Percentiles rank a stretch among this genome's conserved stretches.
Evolutionary conservation across 164 flowering plant genomes (phyloP).

Genomic region (Annona squamosa): DNA sequence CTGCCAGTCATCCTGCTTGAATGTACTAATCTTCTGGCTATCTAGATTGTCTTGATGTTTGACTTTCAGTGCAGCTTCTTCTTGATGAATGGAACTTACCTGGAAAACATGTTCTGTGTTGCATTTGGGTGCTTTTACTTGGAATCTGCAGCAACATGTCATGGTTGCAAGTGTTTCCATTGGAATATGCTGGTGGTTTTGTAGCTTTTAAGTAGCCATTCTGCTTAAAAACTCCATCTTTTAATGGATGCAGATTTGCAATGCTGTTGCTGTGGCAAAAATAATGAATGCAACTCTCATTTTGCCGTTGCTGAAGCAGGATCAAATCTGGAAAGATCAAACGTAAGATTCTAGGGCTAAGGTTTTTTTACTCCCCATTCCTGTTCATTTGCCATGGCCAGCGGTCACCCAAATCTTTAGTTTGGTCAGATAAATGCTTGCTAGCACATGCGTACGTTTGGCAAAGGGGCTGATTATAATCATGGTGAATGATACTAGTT

Average conservation of each 20-base stretch:
- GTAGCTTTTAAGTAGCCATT: no score
- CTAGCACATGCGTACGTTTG: not conserved
- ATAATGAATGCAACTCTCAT: conserved; percentile 98
- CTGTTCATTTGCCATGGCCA: not conserved
- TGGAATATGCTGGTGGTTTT: not conserved
- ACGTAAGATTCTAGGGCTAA: conserved; percentile 52
- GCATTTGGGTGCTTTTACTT: not conserved
- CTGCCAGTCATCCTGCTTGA: not conserved
- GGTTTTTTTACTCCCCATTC: not conserved
- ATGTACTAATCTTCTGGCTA: not conserved
- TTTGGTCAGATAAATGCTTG: not conserved
- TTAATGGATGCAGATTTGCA: conserved; percentile 65
- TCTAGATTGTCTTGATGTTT: not conserved
- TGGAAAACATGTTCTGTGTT: not conserved
- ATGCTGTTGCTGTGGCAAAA: conserved; percentile 99
- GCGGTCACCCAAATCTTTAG: no score
- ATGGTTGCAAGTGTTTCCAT: not conserved
- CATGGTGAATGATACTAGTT: not conserved
- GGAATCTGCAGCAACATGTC: not conserved
- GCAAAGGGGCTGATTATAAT: not conserved
- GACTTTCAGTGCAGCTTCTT: not conserved
- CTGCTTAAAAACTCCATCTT: no score
- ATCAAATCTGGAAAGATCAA: conserved; percentile 99
- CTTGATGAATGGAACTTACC: not conserved
- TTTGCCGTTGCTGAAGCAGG: conserved; percentile 94